Conservation (phyloP, 2,329 filamentous ascomycete species). For the Magnaporthiopsis rhizophila region DNA sequence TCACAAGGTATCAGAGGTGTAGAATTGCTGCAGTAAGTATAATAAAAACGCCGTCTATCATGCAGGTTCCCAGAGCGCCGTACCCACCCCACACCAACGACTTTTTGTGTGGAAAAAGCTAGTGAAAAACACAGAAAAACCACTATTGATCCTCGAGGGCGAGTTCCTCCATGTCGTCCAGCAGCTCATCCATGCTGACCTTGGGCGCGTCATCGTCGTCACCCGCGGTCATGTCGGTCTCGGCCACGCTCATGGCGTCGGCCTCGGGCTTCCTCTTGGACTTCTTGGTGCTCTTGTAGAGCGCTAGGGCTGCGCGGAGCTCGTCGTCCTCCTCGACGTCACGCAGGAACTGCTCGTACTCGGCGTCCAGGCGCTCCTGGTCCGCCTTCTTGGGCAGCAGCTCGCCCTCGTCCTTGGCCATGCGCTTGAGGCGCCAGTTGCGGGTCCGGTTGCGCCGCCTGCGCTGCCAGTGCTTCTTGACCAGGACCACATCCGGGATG, state of each 20-base stretch:
- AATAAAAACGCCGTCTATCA: constrained; percentile 2
- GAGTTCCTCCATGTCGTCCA: constrained; percentile 91
- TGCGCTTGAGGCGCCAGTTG: constrained; percentile 92
- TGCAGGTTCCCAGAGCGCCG: constrained; percentile 7
- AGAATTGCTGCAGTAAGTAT: neutral
- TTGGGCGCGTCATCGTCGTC: constrained; percentile 59
- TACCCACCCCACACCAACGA: neutral
- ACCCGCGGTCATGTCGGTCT: constrained; percentile 41
- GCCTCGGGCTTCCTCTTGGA: constrained; percentile 41
- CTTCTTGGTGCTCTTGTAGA: constrained; percentile 67
- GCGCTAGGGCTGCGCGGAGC: constrained; percentile 69
- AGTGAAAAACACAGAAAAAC: constrained; percentile 1
- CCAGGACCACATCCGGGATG: constrained; percentile 86
- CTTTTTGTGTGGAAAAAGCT: neutral
- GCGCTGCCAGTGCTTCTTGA: constrained; percentile 89
- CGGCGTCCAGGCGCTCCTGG: constrained; percentile 78
- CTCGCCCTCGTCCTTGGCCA: constrained; percentile 84
- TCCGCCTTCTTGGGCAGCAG: constrained; percentile 80
- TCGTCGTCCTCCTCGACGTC: constrained; percentile 96
- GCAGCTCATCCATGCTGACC: constrained; percentile 71
- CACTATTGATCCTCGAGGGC: constrained; percentile 48
- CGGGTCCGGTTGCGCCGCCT: constrained; percentile 76
- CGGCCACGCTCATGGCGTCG: constrained; percentile 57
- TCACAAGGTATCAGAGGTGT: neutral
- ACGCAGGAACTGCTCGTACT: constrained; percentile 95